A percentile compares a stretch with the other conserved stretches of the same genome.
Evolutionary conservation across 2,329 filamentous ascomycete genomes (phyloP).

Genomic region (Exserohilum rostratum): DNA sequence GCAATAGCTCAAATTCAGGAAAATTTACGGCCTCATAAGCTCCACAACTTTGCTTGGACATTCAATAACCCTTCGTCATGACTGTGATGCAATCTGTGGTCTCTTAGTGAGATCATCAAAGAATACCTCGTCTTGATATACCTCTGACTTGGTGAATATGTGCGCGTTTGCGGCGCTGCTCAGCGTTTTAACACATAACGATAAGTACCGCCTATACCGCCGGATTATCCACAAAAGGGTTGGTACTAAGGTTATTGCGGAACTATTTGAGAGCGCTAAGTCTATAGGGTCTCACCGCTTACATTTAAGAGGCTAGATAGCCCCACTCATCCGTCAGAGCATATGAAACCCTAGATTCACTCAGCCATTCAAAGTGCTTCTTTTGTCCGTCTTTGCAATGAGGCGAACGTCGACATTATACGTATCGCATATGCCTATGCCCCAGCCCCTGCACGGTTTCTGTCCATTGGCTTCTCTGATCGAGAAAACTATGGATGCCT

Average conservation of each 20-base stretch:
- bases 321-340: background rate
- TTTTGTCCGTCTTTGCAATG: background rate
- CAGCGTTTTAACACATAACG: background rate
- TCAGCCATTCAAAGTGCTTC: no score
- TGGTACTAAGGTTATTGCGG: background rate
- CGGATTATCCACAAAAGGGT: background rate
- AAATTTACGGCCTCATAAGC: constrained; percentile 36
- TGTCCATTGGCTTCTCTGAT: background rate
- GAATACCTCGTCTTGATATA: background rate
- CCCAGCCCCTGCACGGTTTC: background rate
- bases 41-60: constrained; percentile 33
- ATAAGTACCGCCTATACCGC: background rate
- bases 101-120: background rate
- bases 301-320: background rate
- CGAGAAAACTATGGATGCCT: background rate
- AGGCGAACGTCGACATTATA: background rate
- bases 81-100: background rate
- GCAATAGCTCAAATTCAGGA: constrained; percentile 54
- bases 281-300: background rate
- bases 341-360: background rate
- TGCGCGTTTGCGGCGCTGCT: background rate
- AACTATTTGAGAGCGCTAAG: background rate
- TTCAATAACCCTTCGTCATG: constrained; percentile 29
- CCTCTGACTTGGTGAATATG: background rate
- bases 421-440: background rate